A percentile compares a stretch with the other conserved stretches of the same genome.
Evolutionary conservation across 495 filamentous ascomycete species (phyloP).

Genomic region (Penicillium mononematosum): DNA sequence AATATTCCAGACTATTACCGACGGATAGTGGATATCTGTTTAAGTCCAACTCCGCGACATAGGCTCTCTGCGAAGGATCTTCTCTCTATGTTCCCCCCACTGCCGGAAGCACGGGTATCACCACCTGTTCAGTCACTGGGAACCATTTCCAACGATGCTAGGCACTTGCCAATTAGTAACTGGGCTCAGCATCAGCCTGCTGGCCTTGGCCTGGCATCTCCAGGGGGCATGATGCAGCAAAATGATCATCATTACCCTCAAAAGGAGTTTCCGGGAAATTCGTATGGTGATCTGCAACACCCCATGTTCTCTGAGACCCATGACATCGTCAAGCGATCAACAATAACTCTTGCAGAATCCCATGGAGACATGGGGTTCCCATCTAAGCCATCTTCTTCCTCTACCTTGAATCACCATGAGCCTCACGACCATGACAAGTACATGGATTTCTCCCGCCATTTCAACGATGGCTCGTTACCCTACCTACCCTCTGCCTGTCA

Average conservation of each 20-base stretch:
- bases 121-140: constrained; percentile 5
- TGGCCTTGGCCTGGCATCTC: not conserved
- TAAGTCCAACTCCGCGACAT: constrained; percentile 54
- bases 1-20: constrained; percentile 60
- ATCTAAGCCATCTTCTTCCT: constrained; percentile 28
- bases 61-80: constrained; percentile 58
- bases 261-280: constrained; percentile 6
- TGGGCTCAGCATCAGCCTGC: constrained; percentile 5
- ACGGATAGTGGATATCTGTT: constrained; percentile 56
- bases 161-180: constrained; percentile 12
- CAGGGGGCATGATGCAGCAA: constrained; percentile 3
- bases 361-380: constrained; percentile 19
- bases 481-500: not conserved
- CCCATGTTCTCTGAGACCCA: constrained; percentile 14
- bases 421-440: not conserved
- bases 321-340: constrained; percentile 25
- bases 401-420: constrained; percentile 30
- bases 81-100: constrained; percentile 47
- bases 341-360: constrained; percentile 27
- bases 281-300: constrained; percentile 13
- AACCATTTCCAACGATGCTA: not conserved
- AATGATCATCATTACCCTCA: constrained; percentile 1
- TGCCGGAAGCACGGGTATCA: constrained; percentile 4
- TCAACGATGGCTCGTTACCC: not conserved
- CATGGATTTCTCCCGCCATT: constrained; percentile 2